A percentile compares a stretch with the other conserved stretches of the same genome.
Evolutionary conservation across 371 early-diverging fungal genomes (phyloP).

Genomic region (Circinella minor): DNA sequence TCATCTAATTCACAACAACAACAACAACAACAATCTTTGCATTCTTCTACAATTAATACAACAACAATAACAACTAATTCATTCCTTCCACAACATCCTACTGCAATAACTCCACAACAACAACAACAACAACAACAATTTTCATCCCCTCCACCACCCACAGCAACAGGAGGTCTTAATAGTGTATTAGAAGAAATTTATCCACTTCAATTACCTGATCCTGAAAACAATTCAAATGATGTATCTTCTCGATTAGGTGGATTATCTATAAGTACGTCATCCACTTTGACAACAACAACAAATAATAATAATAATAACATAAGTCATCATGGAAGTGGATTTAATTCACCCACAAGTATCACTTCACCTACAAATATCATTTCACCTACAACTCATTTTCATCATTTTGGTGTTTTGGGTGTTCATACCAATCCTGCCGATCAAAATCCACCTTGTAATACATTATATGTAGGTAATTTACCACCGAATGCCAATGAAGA

Average conservation of each 20-base stretch:
- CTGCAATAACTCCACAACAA: constrained; percentile 1
- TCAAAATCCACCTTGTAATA: constrained; percentile 96
- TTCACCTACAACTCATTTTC: constrained; percentile 23
- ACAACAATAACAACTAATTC: neutral
- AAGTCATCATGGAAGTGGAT: neutral
- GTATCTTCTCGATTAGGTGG: constrained; percentile 12
- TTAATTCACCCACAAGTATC: constrained; percentile 18
- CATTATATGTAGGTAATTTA: constrained; percentile 92
- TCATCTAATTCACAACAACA: neutral
- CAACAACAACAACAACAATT: neutral
- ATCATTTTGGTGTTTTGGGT: constrained; percentile 16
- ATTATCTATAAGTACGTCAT: constrained; percentile 11
- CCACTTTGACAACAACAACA: neutral
- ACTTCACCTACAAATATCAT: constrained; percentile 22
- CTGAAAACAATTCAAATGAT: neutral
- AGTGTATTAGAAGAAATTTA: constrained; percentile 19
- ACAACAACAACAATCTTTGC: neutral
- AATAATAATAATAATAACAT: constrained; percentile 1
- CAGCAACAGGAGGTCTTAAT: constrained; percentile 1
- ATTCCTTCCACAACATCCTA: constrained; percentile 1
- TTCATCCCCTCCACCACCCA: neutral
- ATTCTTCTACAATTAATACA: constrained; percentile 8
- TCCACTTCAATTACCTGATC: constrained; percentile 5
- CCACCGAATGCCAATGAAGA: constrained; percentile 83
- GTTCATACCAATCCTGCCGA: constrained; percentile 60